Evolutionary conservation across 2,329 filamentous ascomycete genomes (phyloP), one percentile per base, ranked within the genome.

Genomic region (Dactylellina cionopaga): DNA sequence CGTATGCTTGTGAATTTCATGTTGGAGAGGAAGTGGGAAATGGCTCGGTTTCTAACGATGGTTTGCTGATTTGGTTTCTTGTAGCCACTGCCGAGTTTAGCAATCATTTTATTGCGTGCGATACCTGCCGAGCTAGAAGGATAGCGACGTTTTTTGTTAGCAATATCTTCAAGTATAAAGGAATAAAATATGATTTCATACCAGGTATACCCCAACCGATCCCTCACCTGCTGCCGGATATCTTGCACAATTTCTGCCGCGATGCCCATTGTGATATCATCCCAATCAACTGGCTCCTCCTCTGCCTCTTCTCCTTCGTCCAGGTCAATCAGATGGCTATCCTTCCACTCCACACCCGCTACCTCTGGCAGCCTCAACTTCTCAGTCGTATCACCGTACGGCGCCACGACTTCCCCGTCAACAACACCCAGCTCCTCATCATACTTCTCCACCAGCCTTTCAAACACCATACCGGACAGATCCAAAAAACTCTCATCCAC

Each of bases 401-500:
- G 89, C n/a, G 89, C 84, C 4, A 88, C 87, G 15, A 68, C 24
- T n/a, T 66, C 63, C 2, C 69, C 62, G 17, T 52, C 69, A 1
- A 74, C 55, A 2, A 83, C 84, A 25, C 80, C 79, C 52, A 98
- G 81, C 79, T 95, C 89, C 0, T 91, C 88, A 5, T 60, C 62
- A 80, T 92, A 96, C 55, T 91, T 83, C 75, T 91, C 84, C 39
- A 96, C 80, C 51, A 99, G 82, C 25, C 90, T 84, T 1, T 85
- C 84, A 80, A 96, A 91, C 2, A 97, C 86, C 72, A 97, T 90
- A 0, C 90, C 89, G 7, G 92, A 96, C 52, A 99, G 81, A 80
- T 99, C 95, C 71, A 98, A 83, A 78, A 97, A 99, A 6, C 97
- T 92, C 80, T 99, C 95, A 79, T 99, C 95, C 62, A 98, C 91